Percentiles rank a stretch among this genome's conserved stretches.
Conservation (phyloP, 1,284 basidiomycete species). For the Malassezia arunalokei region DNA sequence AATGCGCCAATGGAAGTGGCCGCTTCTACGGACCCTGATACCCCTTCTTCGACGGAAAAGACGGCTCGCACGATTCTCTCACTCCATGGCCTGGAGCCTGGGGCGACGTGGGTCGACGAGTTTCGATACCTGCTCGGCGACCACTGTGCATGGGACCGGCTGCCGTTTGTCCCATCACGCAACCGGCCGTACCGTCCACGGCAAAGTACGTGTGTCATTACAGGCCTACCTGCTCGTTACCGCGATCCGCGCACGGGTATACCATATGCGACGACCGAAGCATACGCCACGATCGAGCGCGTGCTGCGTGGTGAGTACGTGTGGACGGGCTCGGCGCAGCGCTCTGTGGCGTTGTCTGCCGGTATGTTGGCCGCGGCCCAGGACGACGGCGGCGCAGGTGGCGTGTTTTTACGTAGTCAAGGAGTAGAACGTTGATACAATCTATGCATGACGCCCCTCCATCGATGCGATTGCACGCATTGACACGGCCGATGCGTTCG, state of each 20-base stretch:
- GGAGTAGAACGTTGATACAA: neutral
- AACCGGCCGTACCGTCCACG: conserved; percentile 47
- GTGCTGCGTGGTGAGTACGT: conserved; percentile 52
- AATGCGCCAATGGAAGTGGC: neutral
- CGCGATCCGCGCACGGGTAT: conserved; percentile 63
- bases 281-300: conserved; percentile 55
- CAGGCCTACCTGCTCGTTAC: conserved; percentile 53
- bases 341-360: conserved; percentile 17
- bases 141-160: conserved; percentile 49
- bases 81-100: conserved; percentile 19
- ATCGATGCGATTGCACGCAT: too few species aligned
- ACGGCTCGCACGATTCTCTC: conserved; percentile 30
- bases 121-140: conserved; percentile 65
- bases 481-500: neutral
- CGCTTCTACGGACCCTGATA: neutral
- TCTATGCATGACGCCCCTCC: neutral
- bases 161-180: conserved; percentile 46
- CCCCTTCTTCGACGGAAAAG: conserved; percentile 1
- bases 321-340: conserved; percentile 21
- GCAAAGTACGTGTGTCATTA: conserved; percentile 48
- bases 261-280: conserved; percentile 60
- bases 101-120: conserved; percentile 54
- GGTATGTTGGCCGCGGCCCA: conserved; percentile 22
- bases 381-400: conserved; percentile 17
- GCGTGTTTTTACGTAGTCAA: conserved; percentile 5